phyloP scores from a whole-genome alignment of 2,329 filamentous ascomycete genomes.

The Talaromyces sp. region DNA sequence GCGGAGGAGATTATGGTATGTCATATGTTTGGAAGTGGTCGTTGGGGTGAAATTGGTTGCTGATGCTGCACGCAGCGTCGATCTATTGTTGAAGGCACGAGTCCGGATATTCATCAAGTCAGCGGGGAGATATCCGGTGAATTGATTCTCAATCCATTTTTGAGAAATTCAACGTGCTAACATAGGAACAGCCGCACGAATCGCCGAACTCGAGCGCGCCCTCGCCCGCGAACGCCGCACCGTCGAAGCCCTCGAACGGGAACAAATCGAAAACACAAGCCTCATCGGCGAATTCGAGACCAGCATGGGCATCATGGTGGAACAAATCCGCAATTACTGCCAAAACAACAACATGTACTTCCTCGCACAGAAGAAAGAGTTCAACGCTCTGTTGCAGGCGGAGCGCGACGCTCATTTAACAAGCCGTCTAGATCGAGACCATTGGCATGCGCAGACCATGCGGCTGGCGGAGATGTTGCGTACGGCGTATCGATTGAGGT shows the following conservation, averaged over 20 bases:
- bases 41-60: background rate
- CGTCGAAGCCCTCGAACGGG: slow-evolving; percentile 42
- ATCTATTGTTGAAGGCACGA: slow-evolving; percentile 39
- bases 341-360: slow-evolving; percentile 49
- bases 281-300: slow-evolving; percentile 49
- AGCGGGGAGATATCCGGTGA: slow-evolving; percentile 44
- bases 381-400: slow-evolving; percentile 49
- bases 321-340: slow-evolving; percentile 51
- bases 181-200: slow-evolving; percentile 39
- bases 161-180: background rate
- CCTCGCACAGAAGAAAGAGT: slow-evolving; percentile 46
- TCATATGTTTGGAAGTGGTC: background rate
- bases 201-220: slow-evolving; percentile 48
- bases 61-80: slow-evolving; percentile 36
- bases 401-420: slow-evolving; percentile 50
- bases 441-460: slow-evolving; percentile 49
- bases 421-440: slow-evolving; percentile 48
- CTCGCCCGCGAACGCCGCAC: slow-evolving; percentile 45
- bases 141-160: slow-evolving; percentile 13
- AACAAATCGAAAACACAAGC: slow-evolving; percentile 48
- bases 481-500: slow-evolving; percentile 46
- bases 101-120: slow-evolving; percentile 41
- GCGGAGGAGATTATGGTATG: slow-evolving; percentile 50
- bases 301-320: slow-evolving; percentile 46
- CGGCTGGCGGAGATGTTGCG: slow-evolving; percentile 50